Evolutionary conservation across 1,284 basidiomycete species (phyloP).

Genomic region (Amylostereum chailletii): DNA sequence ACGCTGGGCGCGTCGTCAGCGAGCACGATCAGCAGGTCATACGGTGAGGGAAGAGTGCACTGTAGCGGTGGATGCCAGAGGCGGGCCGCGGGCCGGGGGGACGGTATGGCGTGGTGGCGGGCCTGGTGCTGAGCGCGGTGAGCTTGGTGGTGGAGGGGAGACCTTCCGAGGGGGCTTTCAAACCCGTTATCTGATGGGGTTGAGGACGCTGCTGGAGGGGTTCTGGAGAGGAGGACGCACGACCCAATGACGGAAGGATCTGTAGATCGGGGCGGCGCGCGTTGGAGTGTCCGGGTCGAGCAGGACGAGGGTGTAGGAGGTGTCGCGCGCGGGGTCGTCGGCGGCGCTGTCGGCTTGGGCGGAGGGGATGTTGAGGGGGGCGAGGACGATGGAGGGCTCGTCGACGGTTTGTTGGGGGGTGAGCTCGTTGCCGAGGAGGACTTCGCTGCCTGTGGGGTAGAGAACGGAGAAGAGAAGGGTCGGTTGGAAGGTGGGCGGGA

Average conservation of each 20-base stretch:
- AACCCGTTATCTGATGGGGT: conserved; percentile 39
- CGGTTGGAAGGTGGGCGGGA: conserved; percentile 38
- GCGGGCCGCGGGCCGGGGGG: conserved; percentile 49
- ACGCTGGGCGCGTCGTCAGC: conserved; percentile 25
- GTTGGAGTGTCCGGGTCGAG: conserved; percentile 65
- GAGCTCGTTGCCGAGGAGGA: conserved; percentile 41
- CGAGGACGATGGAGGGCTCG: conserved; percentile 44
- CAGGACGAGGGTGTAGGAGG: conserved; percentile 55
- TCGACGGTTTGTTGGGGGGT: conserved; percentile 36
- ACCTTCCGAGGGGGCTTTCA: conserved; percentile 34
- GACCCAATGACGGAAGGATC: conserved; percentile 60
- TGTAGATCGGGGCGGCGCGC: conserved; percentile 40
- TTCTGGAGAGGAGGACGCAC: conserved; percentile 26
- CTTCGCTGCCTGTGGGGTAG: conserved; percentile 42
- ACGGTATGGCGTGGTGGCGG: conserved; percentile 46
- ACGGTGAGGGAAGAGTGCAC: conserved; percentile 22
- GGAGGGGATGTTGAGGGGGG: conserved; percentile 32
- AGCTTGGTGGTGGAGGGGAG: conserved; percentile 24
- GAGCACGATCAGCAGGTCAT: not conserved
- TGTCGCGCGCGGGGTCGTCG: conserved; percentile 19
- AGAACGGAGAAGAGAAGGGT: conserved; percentile 44
- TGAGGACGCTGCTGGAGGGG: no score
- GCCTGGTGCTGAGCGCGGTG: conserved; percentile 33
- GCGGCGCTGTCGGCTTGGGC: conserved; percentile 18
- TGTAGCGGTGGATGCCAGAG: conserved; percentile 51